These are phyloP conservation scores for Auricularia sp. DNA, from an alignment of 768 basidiomycete genomes.

Conservation along the genomic window DNA sequence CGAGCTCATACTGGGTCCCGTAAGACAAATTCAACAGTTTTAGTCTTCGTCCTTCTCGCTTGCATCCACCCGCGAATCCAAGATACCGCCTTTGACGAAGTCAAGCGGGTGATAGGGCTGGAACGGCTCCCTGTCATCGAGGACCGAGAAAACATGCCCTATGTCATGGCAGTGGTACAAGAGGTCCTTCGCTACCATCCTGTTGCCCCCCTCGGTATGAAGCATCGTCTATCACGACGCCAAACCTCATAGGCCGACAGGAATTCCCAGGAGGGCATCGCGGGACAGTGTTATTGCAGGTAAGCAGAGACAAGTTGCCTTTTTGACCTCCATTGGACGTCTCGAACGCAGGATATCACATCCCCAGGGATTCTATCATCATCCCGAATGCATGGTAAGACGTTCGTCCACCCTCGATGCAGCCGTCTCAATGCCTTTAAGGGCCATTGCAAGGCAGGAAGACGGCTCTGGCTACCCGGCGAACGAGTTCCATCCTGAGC, in stretches of 20 bases:
- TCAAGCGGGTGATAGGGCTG: constrained; percentile 2
- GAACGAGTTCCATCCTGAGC: constrained; percentile 1
- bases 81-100: constrained; percentile 2
- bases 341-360: constrained; percentile 3
- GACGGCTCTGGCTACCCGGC: not conserved
- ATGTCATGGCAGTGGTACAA: constrained; percentile 9
- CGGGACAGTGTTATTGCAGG: not conserved
- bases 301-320: not conserved
- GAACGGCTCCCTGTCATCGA: constrained; percentile 5
- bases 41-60: not conserved
- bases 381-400: constrained; percentile 10
- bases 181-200: constrained; percentile 12
- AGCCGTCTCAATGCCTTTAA: not conserved
- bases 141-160: constrained; percentile 11
- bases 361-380: constrained; percentile 10
- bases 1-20: not conserved
- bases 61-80: not conserved
- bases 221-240: not conserved
- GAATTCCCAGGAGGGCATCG: constrained; percentile 1
- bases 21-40: not conserved
- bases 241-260: not conserved
- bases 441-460: not conserved
- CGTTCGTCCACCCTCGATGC: not conserved
- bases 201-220: constrained; percentile 8
- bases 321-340: constrained; percentile 4